Percentiles rank a stretch among this genome's conserved stretches.
Evolutionary conservation across 306 rosid species (phyloP).

Genomic region (Parietaria judaica): DNA sequence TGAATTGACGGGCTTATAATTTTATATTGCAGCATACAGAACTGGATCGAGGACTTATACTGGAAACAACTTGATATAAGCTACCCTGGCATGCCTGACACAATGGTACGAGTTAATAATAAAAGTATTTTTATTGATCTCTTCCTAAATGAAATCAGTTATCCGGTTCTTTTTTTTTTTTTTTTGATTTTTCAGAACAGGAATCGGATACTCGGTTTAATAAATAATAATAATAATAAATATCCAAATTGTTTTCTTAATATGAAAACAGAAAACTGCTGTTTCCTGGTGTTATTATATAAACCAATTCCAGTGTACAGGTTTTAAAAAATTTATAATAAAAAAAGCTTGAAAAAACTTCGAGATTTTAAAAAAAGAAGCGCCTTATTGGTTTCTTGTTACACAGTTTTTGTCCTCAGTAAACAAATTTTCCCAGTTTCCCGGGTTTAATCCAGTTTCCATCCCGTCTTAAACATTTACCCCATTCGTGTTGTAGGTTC

Average conservation of each 20-base stretch:
- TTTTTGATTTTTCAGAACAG: slow-evolving; percentile 8
- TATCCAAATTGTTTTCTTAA: too few species aligned
- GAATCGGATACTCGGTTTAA: slow-evolving; percentile 13
- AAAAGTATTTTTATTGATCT: background rate
- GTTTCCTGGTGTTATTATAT: too few species aligned
- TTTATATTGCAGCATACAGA: slow-evolving; percentile 68
- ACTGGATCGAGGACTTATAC: slow-evolving; percentile 87
- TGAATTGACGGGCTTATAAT: slow-evolving; percentile 16
- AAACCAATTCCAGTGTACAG: too few species aligned
- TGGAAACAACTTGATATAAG: slow-evolving; percentile 90
- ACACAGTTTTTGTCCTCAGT: too few species aligned
- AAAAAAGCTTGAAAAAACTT: too few species aligned
- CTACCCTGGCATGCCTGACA: slow-evolving; percentile 92
- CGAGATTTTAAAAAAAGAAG: too few species aligned
- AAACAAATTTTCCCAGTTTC: too few species aligned
- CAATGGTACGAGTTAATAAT: slow-evolving; percentile 52
- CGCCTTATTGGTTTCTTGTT: background rate
- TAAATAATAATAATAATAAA: too few species aligned
- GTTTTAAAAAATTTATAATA: too few species aligned
- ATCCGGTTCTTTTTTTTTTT: slow-evolving; percentile 3
- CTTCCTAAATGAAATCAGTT: background rate
- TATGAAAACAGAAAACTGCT: too few species aligned
- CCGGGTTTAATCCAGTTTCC: too few species aligned
- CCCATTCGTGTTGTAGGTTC: slow-evolving; percentile 48
- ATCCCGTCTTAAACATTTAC: background rate